phyloP scores from a whole-genome alignment of 2,329 filamentous ascomycete species.

The Westerdykella sp. region DNA sequence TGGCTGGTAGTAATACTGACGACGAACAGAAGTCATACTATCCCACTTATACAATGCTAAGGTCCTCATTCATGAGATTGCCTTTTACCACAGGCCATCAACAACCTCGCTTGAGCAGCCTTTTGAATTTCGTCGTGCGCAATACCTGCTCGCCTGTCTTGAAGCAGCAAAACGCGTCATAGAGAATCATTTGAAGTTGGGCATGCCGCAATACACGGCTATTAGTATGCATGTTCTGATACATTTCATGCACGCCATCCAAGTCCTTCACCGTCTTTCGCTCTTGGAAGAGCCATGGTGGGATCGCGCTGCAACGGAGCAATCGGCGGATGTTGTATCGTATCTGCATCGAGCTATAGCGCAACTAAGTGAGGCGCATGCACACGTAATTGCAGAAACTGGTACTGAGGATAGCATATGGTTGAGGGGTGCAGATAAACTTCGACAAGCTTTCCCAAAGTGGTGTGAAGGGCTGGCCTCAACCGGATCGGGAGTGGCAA shows the following conservation, averaged over 20 bases:
- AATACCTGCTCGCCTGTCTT: conserved; percentile 9
- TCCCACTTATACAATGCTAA: background rate
- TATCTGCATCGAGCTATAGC: conserved; percentile 5
- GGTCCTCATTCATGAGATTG: conserved; percentile 8
- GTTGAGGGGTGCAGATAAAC: background rate
- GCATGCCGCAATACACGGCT: background rate
- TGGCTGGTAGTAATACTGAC: too few species aligned
- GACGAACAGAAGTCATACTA: too few species aligned
- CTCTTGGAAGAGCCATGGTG: conserved; percentile 7
- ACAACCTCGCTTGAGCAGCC: background rate
- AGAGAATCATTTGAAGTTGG: conserved; percentile 4
- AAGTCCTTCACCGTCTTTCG: conserved; percentile 4
- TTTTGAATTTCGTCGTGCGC: conserved; percentile 5
- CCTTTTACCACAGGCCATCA: conserved; percentile 1
- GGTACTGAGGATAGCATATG: conserved; percentile 2
- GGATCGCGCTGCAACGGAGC: conserved; percentile 9
- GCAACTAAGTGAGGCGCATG: conserved; percentile 1
- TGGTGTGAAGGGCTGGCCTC: background rate
- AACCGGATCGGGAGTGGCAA: background rate
- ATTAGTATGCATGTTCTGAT: conserved; percentile 5
- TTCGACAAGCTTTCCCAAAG: background rate
- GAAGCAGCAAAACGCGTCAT: conserved; percentile 5
- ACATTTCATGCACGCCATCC: conserved; percentile 6
- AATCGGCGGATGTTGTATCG: conserved; percentile 5
- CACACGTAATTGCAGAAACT: conserved; percentile 4